phyloP scores from a whole-genome alignment of 805 yeast species.

The Saccharomycopsis capsularis region DNA sequence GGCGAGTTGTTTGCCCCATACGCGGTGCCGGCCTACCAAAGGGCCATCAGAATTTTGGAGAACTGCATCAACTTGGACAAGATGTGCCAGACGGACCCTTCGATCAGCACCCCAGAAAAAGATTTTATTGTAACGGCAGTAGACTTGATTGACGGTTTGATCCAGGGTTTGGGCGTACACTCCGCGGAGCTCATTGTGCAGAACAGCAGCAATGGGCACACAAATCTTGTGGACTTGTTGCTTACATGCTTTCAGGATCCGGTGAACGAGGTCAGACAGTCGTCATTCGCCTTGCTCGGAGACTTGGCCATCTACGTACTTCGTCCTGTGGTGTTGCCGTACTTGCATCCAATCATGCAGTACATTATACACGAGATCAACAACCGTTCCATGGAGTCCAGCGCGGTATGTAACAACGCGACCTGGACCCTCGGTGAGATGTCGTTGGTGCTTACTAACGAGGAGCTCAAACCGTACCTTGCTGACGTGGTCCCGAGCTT shows the following conservation, averaged over 20 bases:
- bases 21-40: conserved; percentile 77
- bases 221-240: conserved; percentile 51
- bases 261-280: conserved; percentile 84
- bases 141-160: conserved; percentile 86
- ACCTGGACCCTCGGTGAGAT: conserved; percentile 93
- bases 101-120: conserved; percentile 65
- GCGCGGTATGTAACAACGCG: conserved; percentile 78
- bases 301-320: conserved; percentile 67
- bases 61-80: conserved; percentile 63
- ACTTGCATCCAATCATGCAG: conserved; percentile 47
- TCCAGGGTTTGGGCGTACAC: conserved; percentile 75
- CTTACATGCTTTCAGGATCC: conserved; percentile 68
- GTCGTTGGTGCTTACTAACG: conserved; percentile 46
- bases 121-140: conserved; percentile 85
- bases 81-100: conserved; percentile 58
- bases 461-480: conserved; percentile 45
- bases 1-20: conserved; percentile 83
- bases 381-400: conserved; percentile 40
- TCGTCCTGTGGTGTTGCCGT: conserved; percentile 40
- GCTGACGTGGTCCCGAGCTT: conserved; percentile 47
- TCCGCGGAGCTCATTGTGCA: conserved; percentile 47
- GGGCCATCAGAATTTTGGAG: conserved; percentile 65
- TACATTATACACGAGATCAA: conserved; percentile 64
- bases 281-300: conserved; percentile 84
- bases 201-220: conserved; percentile 23